Conservation (phyloP, 805 yeast species). For the Barnettozyma vustinii region DNA sequence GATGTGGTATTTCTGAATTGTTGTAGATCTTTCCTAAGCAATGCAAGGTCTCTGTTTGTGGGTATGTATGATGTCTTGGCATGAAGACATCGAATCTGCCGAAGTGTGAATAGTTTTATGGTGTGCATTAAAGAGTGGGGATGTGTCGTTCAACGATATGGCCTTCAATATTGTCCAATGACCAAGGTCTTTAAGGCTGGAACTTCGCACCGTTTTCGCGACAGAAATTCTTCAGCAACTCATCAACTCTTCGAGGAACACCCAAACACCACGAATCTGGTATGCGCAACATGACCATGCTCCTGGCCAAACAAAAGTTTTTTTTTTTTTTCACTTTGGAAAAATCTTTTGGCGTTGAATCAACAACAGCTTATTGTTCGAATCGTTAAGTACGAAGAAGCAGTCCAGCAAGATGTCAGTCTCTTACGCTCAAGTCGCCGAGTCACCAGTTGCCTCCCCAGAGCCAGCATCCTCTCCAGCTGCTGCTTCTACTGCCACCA, state of each 20-base stretch:
- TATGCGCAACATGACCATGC: conserved; percentile 3
- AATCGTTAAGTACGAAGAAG: neutral
- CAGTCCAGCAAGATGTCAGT: conserved; percentile 11
- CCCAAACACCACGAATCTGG: conserved; percentile 4
- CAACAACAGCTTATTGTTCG: neutral
- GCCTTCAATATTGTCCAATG: neutral
- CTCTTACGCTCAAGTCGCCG: conserved; percentile 5
- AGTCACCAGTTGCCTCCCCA: conserved; percentile 17
- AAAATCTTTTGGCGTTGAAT: neutral
- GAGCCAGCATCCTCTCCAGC: conserved; percentile 14
- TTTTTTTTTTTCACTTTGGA: conserved; percentile 2
- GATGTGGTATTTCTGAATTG: neutral
- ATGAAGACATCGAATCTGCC: neutral
- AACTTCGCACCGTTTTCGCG: neutral
- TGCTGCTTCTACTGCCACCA: neutral
- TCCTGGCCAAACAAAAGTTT: conserved; percentile 4
- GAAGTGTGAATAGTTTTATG: neutral
- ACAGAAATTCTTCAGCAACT: no score
- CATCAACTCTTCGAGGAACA: neutral
- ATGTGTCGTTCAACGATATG: no score
- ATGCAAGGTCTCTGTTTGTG: neutral
- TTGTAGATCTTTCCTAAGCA: neutral
- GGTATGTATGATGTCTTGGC: neutral
- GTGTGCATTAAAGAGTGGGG: neutral
- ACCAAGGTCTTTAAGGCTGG: no score